Percentiles rank a stretch among this genome's conserved stretches.
Evolutionary conservation across 2,329 filamentous ascomycete genomes (phyloP).

Genomic region (Fusarium lyarnte): DNA sequence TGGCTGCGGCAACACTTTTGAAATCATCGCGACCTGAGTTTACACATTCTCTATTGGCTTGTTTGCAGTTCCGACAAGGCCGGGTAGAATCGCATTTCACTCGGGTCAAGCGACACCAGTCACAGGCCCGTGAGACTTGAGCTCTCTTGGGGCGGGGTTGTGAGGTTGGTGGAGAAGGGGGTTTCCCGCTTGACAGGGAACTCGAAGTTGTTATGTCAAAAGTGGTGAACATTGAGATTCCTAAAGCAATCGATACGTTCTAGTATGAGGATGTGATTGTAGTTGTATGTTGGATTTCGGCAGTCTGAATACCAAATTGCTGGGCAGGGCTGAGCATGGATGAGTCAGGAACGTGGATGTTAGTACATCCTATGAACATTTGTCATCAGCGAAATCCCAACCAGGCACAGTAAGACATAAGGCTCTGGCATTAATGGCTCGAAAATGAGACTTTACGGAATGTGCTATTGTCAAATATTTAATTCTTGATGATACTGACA

Average conservation of each 20-base stretch:
- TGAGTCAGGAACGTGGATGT: slow-evolving; percentile 9
- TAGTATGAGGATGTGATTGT: neutral
- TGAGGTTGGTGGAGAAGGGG: slow-evolving; percentile 18
- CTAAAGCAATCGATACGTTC: neutral
- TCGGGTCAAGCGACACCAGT: slow-evolving; percentile 45
- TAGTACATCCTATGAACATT: slow-evolving; percentile 3
- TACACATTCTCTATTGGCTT: slow-evolving; percentile 38
- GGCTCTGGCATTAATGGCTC: neutral
- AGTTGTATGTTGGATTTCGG: neutral
- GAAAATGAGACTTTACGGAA: neutral
- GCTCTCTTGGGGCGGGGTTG: slow-evolving; percentile 43
- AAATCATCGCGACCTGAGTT: slow-evolving; percentile 40
- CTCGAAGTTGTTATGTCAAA: slow-evolving; percentile 34
- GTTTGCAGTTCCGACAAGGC: slow-evolving; percentile 43
- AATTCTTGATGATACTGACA: too few species aligned
- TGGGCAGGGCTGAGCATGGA: neutral
- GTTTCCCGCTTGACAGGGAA: slow-evolving; percentile 28
- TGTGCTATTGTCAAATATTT: neutral
- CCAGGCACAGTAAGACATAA: neutral
- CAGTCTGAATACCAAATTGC: neutral
- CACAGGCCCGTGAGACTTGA: slow-evolving; percentile 45
- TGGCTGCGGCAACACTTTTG: slow-evolving; percentile 40
- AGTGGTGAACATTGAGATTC: slow-evolving; percentile 36
- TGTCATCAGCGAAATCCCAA: slow-evolving; percentile 1
- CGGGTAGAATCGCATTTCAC: slow-evolving; percentile 44